Evolutionary conservation across 768 basidiomycete species (phyloP), one percentile per base, ranked within the genome.

Genomic region (Suillus variegatus): DNA sequence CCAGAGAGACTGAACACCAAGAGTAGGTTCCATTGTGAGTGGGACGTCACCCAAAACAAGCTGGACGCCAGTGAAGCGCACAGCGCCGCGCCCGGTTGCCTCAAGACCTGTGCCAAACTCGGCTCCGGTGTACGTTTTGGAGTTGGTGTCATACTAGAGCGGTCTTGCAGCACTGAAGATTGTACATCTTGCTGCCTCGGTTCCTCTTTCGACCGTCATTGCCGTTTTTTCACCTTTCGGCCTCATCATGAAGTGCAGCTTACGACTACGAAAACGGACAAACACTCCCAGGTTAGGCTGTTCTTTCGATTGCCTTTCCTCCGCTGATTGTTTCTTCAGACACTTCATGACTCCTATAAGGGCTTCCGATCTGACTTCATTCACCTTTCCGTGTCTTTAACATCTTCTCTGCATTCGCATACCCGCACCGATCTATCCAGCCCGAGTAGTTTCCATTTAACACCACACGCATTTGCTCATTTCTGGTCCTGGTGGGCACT

Each of bases 281-380:
- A 72, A 0, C 69, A 68, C 12, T 65, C 75, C 36, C 87, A 88
- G 76, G 91, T 87, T 46, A 61, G 77, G 71, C 38, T n/a, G n/a
- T 43, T 62, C 43, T 10, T 49, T 20, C 35, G 52, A 20, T 20
- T 32, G 9, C 20, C 18, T 47, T 57, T 38, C 14, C 28, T 35
- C 6, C 9, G 22, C 18, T 35, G 35, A 38, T 38, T 16, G 41
- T 65, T 62, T 71, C 44, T 58, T 2, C 67, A 85, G 84, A 82
- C 79, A 57, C 65, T 69, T 25, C 77, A 82, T 35, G 96, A 98
- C 76, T 94, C 94, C 0, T 97, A 87, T 77, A 85, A 86, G 65
- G 92, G 87, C 9, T 97, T 98, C 76, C 90, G 96, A 43, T 97
- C 95, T 6, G 91, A 98, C 77, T 96, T 94, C 74, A 89, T 98